Evolutionary conservation across 495 filamentous ascomycete species (phyloP), one percentile per base, ranked within the genome.

Genomic region (Penicillium pancosmium): DNA sequence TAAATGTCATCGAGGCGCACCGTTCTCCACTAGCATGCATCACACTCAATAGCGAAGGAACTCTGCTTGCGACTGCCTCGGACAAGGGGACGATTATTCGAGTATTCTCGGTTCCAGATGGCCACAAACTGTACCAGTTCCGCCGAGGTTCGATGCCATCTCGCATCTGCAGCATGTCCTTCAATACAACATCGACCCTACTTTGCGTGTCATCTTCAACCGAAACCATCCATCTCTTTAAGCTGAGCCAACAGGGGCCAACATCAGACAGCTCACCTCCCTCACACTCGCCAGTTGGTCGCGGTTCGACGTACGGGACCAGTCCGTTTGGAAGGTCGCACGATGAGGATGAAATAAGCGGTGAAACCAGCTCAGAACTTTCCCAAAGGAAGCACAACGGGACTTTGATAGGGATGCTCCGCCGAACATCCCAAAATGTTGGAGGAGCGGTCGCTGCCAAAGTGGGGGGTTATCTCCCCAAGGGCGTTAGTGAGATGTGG

Each of bases 161-260:
- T 4, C 86, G 89, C 19, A 98, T 98, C 57, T 97, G 90, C 73
- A 95, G 92, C 85, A 97, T 98, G 94, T 94, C 91, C n/a, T 98
- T 98, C 80, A 98, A 98, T 71, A 84, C 91, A 15, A 92, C 89
- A 34, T 95, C 92, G 4, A 94, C 93, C 7, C 82, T 98, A 3
- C 86, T 98, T 36, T 96, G 92, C 65, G 92, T 98, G 54, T 97
- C 93, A 12, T 97, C 93, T 10, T 91, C 91, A 2, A 93, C 92
- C 0, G 95, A 98, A 66, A 98, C 94, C 12, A 89, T 98, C n/a
- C 94, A 98, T 68, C 87, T 98, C 50, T 98, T 98, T 75, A 91
- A 93, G 43, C 78, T 98, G 44, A 80, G 75, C 41, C 72, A 74
- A 11, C 75, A 71, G 56, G 64, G 71, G 5, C 63, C 70, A 31